phyloP scores from a whole-genome alignment of 2,329 filamentous ascomycete species.

The Xylaria sp. region DNA sequence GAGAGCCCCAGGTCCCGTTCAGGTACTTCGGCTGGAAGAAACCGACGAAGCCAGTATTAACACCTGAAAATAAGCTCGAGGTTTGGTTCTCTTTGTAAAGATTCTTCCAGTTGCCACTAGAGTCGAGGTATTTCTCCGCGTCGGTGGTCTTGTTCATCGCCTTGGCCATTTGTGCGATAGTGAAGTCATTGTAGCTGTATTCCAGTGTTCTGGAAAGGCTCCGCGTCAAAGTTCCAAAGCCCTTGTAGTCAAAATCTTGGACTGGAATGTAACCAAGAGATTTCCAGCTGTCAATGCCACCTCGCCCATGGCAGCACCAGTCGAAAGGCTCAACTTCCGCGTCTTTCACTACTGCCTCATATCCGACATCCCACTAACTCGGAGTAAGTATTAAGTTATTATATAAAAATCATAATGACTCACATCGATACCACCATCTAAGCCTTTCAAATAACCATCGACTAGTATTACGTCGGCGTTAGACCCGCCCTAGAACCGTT shows the following conservation, averaged over 20 bases:
- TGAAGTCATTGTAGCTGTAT: conserved; percentile 82
- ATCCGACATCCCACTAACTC: conserved; percentile 71
- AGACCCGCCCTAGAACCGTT: conserved; percentile 68
- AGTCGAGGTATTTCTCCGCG: conserved; percentile 66
- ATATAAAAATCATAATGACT: not conserved
- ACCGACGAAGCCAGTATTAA: conserved; percentile 71
- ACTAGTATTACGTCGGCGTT: conserved; percentile 76
- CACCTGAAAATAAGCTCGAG: conserved; percentile 62
- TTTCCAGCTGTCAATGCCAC: conserved; percentile 79
- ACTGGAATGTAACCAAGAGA: conserved; percentile 75
- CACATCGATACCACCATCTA: conserved; percentile 63
- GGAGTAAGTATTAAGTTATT: conserved; percentile 32
- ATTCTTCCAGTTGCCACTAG: conserved; percentile 74
- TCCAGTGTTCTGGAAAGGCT: conserved; percentile 78
- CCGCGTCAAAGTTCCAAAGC: conserved; percentile 75
- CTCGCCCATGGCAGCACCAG: conserved; percentile 76
- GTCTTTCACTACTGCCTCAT: conserved; percentile 76
- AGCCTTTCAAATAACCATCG: conserved; percentile 74
- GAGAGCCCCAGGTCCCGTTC: conserved; percentile 74
- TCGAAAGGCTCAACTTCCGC: conserved; percentile 75
- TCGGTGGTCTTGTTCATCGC: conserved; percentile 65
- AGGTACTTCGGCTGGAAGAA: conserved; percentile 76
- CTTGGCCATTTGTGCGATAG: conserved; percentile 70
- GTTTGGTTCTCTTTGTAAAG: conserved; percentile 69
- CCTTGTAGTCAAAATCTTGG: conserved; percentile 72